Evolutionary conservation across 2,329 filamentous ascomycete species (phyloP).

Genomic region (Lasiodiplodia hormozganensis): DNA sequence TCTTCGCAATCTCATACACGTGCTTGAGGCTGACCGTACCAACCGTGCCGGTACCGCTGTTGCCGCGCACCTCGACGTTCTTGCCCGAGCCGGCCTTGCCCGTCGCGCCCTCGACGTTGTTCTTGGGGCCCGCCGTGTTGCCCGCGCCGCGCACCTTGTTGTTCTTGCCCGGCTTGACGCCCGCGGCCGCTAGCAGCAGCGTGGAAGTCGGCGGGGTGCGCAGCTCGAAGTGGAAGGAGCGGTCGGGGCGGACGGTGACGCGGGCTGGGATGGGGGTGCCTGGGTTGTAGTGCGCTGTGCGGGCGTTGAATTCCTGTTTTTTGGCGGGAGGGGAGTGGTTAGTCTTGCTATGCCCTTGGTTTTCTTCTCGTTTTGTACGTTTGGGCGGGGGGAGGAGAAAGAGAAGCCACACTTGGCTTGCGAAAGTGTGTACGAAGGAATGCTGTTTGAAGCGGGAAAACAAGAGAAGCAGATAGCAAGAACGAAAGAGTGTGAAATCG

Average conservation of each 20-base stretch:
- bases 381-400: background rate
- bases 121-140: conserved; percentile 56
- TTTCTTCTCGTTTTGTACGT: background rate
- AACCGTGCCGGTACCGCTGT: conserved; percentile 77
- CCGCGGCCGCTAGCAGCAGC: conserved; percentile 83
- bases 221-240: conserved; percentile 90
- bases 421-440: too few relatives aligned
- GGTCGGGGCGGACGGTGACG: conserved; percentile 90
- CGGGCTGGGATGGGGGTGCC: conserved; percentile 90
- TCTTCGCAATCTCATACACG: conserved; percentile 95
- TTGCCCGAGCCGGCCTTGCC: conserved; percentile 40
- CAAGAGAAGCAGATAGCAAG: background rate
- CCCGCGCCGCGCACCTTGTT: conserved; percentile 76
- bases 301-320: conserved; percentile 90
- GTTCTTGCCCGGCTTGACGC: conserved; percentile 74
- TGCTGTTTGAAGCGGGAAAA: background rate
- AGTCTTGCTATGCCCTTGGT: too few relatives aligned
- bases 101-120: conserved; percentile 47
- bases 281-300: conserved; percentile 80
- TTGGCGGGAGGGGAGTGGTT: background rate
- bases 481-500: background rate
- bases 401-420: too few relatives aligned
- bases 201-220: conserved; percentile 95
- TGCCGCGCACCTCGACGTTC: conserved; percentile 48
- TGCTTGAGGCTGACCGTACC: conserved; percentile 92